These are phyloP conservation scores for Hyaloperonospora brassicae DNA, from an alignment of 352 stramenopile species.

Conservation along the genomic window DNA sequence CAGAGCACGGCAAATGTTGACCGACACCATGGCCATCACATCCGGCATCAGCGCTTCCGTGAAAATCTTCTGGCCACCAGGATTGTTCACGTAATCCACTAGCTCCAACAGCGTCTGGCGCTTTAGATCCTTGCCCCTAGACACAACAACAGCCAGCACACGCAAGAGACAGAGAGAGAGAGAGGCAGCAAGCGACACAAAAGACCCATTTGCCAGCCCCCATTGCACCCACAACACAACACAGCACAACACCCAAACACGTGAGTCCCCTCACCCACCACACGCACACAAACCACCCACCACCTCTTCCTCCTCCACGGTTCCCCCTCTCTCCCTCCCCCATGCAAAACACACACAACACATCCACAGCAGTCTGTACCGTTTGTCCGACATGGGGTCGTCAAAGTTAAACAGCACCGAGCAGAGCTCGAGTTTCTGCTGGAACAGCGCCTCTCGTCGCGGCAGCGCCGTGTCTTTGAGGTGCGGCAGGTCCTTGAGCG, in stretches of 20 bases:
- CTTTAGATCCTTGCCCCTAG: constrained; percentile 94
- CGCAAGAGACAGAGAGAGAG: too few relatives aligned
- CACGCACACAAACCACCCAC: too few relatives aligned
- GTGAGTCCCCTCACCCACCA: too few relatives aligned
- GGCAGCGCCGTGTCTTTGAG: constrained; percentile 42
- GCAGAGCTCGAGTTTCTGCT: constrained; percentile 60
- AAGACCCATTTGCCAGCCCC: too few relatives aligned
- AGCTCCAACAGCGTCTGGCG: constrained; percentile 98
- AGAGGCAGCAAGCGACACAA: too few relatives aligned
- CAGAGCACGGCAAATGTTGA: constrained; percentile 27
- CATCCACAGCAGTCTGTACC: constrained; percentile 95
- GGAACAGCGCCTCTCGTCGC: constrained; percentile 54
- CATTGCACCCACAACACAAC: too few relatives aligned
- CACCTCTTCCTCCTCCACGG: too few relatives aligned
- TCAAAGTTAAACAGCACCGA: constrained; percentile 48
- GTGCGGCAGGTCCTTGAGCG: constrained; percentile 46
- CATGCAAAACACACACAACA: constrained; percentile 92
- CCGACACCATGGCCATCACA: too few relatives aligned
- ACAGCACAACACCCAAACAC: too few relatives aligned
- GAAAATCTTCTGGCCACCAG: constrained; percentile 93
- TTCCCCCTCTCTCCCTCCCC: too few relatives aligned
- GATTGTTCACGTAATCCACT: constrained; percentile 98
- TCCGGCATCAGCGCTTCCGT: too few relatives aligned
- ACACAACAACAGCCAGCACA: constrained; percentile 8
- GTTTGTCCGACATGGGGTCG: constrained; percentile 77